A percentile compares a stretch with the other conserved stretches of the same genome.
These are phyloP conservation scores for Singerocomus inundabilis DNA, from an alignment of 1,284 basidiomycete species.

Conservation along the genomic window DNA sequence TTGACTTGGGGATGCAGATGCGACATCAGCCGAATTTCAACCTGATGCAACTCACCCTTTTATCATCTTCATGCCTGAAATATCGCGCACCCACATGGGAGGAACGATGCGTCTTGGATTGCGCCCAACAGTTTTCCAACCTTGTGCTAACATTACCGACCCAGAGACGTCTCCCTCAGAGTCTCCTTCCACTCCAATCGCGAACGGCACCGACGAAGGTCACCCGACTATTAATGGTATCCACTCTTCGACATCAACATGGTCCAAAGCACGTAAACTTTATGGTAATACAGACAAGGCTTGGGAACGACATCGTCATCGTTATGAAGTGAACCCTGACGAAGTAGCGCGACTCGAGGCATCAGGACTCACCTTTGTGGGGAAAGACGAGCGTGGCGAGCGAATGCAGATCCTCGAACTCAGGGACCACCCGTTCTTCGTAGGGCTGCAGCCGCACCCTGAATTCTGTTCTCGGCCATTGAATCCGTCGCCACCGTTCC, in stretches of 20 bases:
- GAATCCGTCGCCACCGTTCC: conserved; percentile 96
- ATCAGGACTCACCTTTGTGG: conserved; percentile 82
- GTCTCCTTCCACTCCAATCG: conserved; percentile 1
- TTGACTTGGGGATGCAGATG: conserved; percentile 48
- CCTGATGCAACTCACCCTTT: conserved; percentile 63
- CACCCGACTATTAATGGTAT: conserved; percentile 9
- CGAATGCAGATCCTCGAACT: conserved; percentile 98
- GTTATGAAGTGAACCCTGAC: conserved; percentile 95
- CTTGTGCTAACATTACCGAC: conserved; percentile 25
- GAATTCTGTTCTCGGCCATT: conserved; percentile 99
- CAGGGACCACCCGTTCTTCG: conserved; percentile 90
- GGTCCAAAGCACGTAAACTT: conserved; percentile 73
- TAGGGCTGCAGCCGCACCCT: conserved; percentile 95
- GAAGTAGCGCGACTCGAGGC: conserved; percentile 75
- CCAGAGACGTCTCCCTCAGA: conserved; percentile 15
- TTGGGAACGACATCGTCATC: conserved; percentile 97
- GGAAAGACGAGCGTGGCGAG: conserved; percentile 94
- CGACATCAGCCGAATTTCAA: conserved; percentile 87
- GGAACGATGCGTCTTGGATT: conserved; percentile 98
- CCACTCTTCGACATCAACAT: conserved; percentile 45
- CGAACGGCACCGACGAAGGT: conserved; percentile 20
- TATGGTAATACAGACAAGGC: conserved; percentile 85
- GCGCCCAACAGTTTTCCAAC: conserved; percentile 88
- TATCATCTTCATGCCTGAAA: conserved; percentile 98
- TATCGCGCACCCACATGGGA: conserved; percentile 96